Conservation (phyloP, 768 basidiomycete genomes). For the Kwoniella sp. region DNA sequence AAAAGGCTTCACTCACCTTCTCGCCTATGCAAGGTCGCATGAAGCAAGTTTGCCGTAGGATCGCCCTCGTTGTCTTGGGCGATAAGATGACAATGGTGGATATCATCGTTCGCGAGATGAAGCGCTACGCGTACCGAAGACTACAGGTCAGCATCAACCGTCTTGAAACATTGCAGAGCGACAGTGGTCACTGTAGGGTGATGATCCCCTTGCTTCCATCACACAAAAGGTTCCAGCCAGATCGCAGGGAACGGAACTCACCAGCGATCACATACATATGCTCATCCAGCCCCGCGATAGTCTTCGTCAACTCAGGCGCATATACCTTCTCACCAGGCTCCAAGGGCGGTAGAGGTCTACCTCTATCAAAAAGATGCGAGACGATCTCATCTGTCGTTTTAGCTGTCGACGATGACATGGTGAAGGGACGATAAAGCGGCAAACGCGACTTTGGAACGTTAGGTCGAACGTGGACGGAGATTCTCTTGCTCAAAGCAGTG, state of each 20-base stretch:
- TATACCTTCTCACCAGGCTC: slow-evolving; percentile 48
- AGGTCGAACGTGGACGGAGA: too few species aligned
- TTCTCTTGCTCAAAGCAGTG: neutral
- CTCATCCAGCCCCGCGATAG: slow-evolving; percentile 37
- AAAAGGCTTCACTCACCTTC: slow-evolving; percentile 38
- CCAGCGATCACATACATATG: slow-evolving; percentile 44
- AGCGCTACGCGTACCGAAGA: too few species aligned
- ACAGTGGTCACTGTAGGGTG: too few species aligned
- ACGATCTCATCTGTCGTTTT: slow-evolving; percentile 31
- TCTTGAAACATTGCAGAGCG: too few species aligned
- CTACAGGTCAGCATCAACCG: too few species aligned
- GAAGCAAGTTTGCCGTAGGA: slow-evolving; percentile 48
- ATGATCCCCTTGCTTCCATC: too few species aligned
- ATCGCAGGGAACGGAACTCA: slow-evolving; percentile 28
- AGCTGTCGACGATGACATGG: neutral
- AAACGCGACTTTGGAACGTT: too few species aligned
- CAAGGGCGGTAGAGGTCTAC: slow-evolving; percentile 37
- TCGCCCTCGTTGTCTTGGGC: slow-evolving; percentile 52
- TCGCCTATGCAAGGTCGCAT: slow-evolving; percentile 50
- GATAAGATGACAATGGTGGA: slow-evolving; percentile 46
- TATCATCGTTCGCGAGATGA: slow-evolving; percentile 54
- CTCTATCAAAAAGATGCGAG: slow-evolving; percentile 31
- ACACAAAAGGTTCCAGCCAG: too few species aligned
- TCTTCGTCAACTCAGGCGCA: slow-evolving; percentile 27
- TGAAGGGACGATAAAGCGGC: too few species aligned